These are phyloP conservation scores for Theobroma cacao DNA, from an alignment of 345 rosid species.

Conservation along the genomic window DNA sequence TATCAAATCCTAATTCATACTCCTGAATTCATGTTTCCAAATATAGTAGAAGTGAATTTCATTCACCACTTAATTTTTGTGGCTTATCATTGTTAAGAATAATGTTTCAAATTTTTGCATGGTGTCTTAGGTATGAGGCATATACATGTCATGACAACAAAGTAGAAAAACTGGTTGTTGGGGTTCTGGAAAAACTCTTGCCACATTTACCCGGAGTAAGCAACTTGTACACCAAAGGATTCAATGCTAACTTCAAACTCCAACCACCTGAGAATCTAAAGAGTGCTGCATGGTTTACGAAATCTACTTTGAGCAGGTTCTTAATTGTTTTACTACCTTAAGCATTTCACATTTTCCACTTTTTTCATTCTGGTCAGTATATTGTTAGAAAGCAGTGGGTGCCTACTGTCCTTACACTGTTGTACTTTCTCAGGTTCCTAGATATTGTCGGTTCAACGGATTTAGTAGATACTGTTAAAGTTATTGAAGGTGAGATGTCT, in stretches of 20 bases:
- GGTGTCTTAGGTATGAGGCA: slow-evolving; percentile 46
- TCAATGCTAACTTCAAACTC: slow-evolving; percentile 44
- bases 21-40: too few relatives aligned
- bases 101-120: not conserved
- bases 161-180: slow-evolving; percentile 47
- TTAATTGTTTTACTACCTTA: not conserved
- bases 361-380: not conserved
- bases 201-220: slow-evolving; percentile 44
- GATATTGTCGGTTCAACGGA: slow-evolving; percentile 38
- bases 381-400: not conserved
- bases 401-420: not conserved
- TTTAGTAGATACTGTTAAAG: slow-evolving; percentile 33
- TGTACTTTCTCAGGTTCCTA: slow-evolving; percentile 42
- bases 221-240: slow-evolving; percentile 35
- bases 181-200: slow-evolving; percentile 43
- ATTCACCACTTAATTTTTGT: too few relatives aligned
- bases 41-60: too few relatives aligned
- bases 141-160: slow-evolving; percentile 34
- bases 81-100: not conserved
- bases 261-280: slow-evolving; percentile 30
- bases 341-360: slow-evolving; percentile 7
- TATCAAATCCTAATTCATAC: too few relatives aligned
- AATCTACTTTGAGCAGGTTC: slow-evolving; percentile 53
- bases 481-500: slow-evolving; percentile 50
- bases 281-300: slow-evolving; percentile 52